Conservation (phyloP, 306 rosid genomes). For the Sechiopsis laciniata region DNA sequence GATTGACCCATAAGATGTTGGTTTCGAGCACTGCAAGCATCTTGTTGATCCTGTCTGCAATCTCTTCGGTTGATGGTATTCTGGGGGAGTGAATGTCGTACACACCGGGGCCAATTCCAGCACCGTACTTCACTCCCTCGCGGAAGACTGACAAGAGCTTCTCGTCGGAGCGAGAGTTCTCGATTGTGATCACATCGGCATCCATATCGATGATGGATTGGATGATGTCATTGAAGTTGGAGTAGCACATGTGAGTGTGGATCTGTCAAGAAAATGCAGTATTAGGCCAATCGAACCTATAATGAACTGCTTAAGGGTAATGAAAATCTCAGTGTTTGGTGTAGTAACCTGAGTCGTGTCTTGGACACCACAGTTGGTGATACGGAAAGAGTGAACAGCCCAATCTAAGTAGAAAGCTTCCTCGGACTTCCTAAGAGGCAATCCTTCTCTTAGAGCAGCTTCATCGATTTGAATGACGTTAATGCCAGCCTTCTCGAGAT, state of each 20-base stretch:
- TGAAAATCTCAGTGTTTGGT: not conserved
- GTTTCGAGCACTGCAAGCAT: slow-evolving; percentile 75
- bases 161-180: slow-evolving; percentile 82
- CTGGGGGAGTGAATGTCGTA: slow-evolving; percentile 86
- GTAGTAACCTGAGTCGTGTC: slow-evolving; percentile 60
- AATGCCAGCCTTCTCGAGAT: slow-evolving; percentile 74
- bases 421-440: slow-evolving; percentile 72
- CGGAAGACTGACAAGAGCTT: slow-evolving; percentile 75
- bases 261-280: slow-evolving; percentile 35
- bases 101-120: slow-evolving; percentile 85
- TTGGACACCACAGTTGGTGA: slow-evolving; percentile 61
- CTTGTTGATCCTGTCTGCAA: slow-evolving; percentile 60
- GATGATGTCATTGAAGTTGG: slow-evolving; percentile 77
- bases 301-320: not conserved
- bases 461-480: slow-evolving; percentile 78
- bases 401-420: slow-evolving; percentile 64
- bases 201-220: slow-evolving; percentile 84
- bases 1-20: slow-evolving; percentile 80
- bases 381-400: slow-evolving; percentile 89
- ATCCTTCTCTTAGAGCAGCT: slow-evolving; percentile 86
- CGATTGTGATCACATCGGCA: slow-evolving; percentile 81
- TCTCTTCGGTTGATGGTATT: slow-evolving; percentile 65
- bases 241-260: slow-evolving; percentile 91
- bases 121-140: slow-evolving; percentile 75
- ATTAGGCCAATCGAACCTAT: not conserved